Evolutionary conservation across 306 rosid species (phyloP), one percentile per base, ranked within the genome.

Genomic region (Castanea mollissima): DNA sequence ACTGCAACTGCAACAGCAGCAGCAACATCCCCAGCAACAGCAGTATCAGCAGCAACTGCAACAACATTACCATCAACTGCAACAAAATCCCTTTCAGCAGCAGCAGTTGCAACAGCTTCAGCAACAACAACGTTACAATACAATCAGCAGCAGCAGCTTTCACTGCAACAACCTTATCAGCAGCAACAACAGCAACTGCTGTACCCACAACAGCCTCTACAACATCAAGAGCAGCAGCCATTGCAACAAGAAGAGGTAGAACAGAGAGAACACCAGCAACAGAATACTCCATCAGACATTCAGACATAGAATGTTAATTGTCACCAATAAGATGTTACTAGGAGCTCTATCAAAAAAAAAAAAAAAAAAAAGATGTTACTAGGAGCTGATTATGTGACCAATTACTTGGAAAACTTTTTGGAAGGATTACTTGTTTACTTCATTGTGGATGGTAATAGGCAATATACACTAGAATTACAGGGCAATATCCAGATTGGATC

Each of bases 81-180:
- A 81, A 69, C 93, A 88, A 65, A 89, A 78, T 34, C 18, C 85
- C 38, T 71, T 76, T 67, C 87, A 79, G 67, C 85, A 65, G 63
- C 86, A 83, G 74, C 92, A 82, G 57, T 83, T 73, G 70, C 91
- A 80, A 58, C 82, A 76, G 76, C 87, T 86, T 74, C 90, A 82
- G 29, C 88, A 88, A 32, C 83, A 81, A 49, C 88, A 83, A n/a
- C n/a, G 23, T 90, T 76, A 56, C 88, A 76, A 72, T 76, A 73
- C 71, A 55, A 72, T 41, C 92, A 76, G 68, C 89, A 84, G 74
- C 92, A 83, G 56, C 91, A 83, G 70, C 64, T 38, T 56, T 56
- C 18, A 29, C 35, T 41, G 31, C 76, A 75, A 15, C 83, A 83
- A 35, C 84, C n/a, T 6, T 71, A 31, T 25, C 82, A 76, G 60